Evolutionary conservation across 2,329 filamentous ascomycete genomes (phyloP).

Genomic region (Onygenales sp.): DNA sequence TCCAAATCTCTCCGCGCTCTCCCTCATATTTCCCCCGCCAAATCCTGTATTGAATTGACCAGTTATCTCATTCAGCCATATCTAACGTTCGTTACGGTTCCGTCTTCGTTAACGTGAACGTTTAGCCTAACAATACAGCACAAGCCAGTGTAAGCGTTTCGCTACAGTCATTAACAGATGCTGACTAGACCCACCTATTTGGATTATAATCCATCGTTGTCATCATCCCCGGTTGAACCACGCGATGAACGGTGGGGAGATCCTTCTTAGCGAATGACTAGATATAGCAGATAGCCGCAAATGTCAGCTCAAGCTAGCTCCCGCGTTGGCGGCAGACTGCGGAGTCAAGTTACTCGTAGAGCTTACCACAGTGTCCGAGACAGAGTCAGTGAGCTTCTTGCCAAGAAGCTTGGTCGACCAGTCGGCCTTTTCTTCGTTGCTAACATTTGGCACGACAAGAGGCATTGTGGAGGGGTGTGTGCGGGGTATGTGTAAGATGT

Average conservation of each 20-base stretch:
- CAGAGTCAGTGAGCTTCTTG: conserved; percentile 33
- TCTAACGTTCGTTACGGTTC: conserved; percentile 34
- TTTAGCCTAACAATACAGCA: conserved; percentile 27
- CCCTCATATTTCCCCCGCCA: not conserved
- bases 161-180: not conserved
- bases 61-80: conserved; percentile 21
- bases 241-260: conserved; percentile 34
- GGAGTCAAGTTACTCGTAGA: not conserved
- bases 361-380: conserved; percentile 21
- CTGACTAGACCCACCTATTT: conserved; percentile 24
- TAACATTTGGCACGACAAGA: conserved; percentile 38
- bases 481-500: not conserved
- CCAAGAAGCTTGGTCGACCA: conserved; percentile 38
- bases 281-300: not conserved
- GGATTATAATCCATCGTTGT: conserved; percentile 33
- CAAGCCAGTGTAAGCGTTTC: not conserved
- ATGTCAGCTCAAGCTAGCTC: too few species aligned
- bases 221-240: conserved; percentile 30
- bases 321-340: not conserved
- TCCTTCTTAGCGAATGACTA: conserved; percentile 39
- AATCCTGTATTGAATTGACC: not conserved
- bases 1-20: too few species aligned
- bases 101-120: conserved; percentile 34
- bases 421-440: conserved; percentile 25
- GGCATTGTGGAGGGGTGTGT: conserved; percentile 28